phyloP scores from a whole-genome alignment of 257 asterid species.

The Solanum phureja region DNA sequence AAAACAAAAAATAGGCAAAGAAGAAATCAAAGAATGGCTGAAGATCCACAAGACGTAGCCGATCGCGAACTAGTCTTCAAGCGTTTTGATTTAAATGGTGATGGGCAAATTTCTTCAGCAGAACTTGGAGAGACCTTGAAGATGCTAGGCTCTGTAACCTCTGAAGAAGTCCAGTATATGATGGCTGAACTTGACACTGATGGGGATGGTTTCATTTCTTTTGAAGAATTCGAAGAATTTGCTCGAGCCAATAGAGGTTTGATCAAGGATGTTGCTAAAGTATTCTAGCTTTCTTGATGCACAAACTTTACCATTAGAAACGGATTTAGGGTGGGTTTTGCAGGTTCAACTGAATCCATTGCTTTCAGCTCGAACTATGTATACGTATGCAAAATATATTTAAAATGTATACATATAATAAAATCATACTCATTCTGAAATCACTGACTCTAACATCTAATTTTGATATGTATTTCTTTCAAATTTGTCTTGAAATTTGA shows the following conservation, averaged over 20 bases:
- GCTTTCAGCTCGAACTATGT: not conserved
- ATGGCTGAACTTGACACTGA: constrained; percentile 84
- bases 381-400: not conserved
- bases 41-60: constrained; percentile 47
- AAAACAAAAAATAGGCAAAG: not conserved
- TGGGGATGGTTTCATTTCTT: constrained; percentile 72
- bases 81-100: constrained; percentile 73
- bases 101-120: constrained; percentile 59
- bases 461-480: not conserved
- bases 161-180: constrained; percentile 61
- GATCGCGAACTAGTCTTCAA: constrained; percentile 70
- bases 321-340: not conserved
- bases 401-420: not conserved
- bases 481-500: not conserved
- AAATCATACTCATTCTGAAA: not conserved
- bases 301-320: not conserved
- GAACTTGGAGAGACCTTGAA: constrained; percentile 78
- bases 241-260: constrained; percentile 64
- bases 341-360: not conserved
- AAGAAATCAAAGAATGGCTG: constrained; percentile 28
- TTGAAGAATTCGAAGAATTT: constrained; percentile 50
- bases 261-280: constrained; percentile 67
- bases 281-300: constrained; percentile 29
- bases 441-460: not conserved
- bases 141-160: constrained; percentile 54